Base-by-base conservation (phyloP, 1,284 basidiomycete genomes). In the Grifola frondosa region DNA sequence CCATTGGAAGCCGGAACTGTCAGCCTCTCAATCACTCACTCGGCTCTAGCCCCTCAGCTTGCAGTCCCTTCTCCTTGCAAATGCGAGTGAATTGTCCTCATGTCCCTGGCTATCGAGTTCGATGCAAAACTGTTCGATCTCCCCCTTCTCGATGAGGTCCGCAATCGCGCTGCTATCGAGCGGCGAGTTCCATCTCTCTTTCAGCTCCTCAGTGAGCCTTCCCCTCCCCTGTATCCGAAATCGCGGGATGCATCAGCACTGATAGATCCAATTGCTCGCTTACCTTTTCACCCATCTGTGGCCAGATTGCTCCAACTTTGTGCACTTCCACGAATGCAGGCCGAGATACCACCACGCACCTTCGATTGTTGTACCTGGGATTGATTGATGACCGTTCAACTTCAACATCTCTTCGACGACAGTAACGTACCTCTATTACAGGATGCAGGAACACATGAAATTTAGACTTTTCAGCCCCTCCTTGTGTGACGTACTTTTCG, bases 391-490 rank as follows among this genome's bases (percentile, higher is more conserved):
- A 30, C n/a, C 15, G 22, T 16, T 5, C 17, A 24, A 10, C 26
- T n/a, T 28, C 26, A n/a, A 10, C 26, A 28, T 10, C 26, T 10
- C 26, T 28, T 7, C 6, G 12, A 16, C 8, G 13, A 11, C 10
- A 15, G 8, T 11, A 22, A 36, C 33, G 13, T 19, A 53, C 52
- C 44, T 47, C 28, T n/a, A 24, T 42, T 13, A 29, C 15, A 3
- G 49, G 53, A 16, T 37, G 49, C 13, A 52, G 38, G 23, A 81
- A 80, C 0, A 74, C 73, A 41, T 82, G 75, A 13, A 71, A 54
- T 4, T 63, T 42, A 5, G 48, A 37, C 8, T 55, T 53, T 42
- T 36, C 47, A 9, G 52, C 53, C 15, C 50, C 44, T 9, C 50
- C 41, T 9, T 34, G 11, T 30, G 44, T 57, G 34, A 81, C 65